Evolutionary conservation across 2,329 filamentous ascomycete species (phyloP), one percentile per base, ranked within the genome.

Genomic region (Colletotrichum chrysophilum): DNA sequence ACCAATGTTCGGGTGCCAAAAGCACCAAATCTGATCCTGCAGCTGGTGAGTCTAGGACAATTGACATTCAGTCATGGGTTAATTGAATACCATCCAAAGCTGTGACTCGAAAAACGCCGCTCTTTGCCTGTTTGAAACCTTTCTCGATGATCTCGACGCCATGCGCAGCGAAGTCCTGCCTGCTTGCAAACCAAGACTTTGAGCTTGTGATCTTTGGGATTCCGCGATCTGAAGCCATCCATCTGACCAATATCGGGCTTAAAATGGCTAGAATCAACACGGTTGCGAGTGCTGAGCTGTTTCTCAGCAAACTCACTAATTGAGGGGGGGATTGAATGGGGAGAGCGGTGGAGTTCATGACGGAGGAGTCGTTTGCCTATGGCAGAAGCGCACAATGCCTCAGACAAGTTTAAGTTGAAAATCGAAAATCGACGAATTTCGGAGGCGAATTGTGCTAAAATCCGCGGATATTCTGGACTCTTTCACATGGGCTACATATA

Each of bases 61-160:
- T 21, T 21, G n/a, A 48, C 43, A 21, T 21, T 21, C 16, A 43
- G 38, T 14, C 43, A 48, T n/a, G n/a, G 43, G 9, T 21, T 21
- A 9, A 30, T 4, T 8, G 7, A 30, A 14, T 16, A 71, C 73
- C 73, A 58, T 75, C 62, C 5, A 75, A 62, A 21, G 62, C 73
- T 6, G 73, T 75, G 14, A 73, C 70, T 21, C 52, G 34, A 34
- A 75, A 75, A 6, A 75, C 73, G 8, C 73, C 73, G 21, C 43
- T 73, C 24, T 73, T 56, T 12, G 67, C 69, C 43, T 64, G 34
- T 2, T 65, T 60, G 58, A 56, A 73, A 2, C 73, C 73, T 8
- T 75, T 75, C 34, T 72, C 73, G 14, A 75, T 75, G 5, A 75
- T 75, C 5, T 75, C 70, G 12, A 75, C 73, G n/a, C 73, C 73